phyloP scores from a whole-genome alignment of 1,284 basidiomycete species.

The Fistulinella cinereoalba region DNA sequence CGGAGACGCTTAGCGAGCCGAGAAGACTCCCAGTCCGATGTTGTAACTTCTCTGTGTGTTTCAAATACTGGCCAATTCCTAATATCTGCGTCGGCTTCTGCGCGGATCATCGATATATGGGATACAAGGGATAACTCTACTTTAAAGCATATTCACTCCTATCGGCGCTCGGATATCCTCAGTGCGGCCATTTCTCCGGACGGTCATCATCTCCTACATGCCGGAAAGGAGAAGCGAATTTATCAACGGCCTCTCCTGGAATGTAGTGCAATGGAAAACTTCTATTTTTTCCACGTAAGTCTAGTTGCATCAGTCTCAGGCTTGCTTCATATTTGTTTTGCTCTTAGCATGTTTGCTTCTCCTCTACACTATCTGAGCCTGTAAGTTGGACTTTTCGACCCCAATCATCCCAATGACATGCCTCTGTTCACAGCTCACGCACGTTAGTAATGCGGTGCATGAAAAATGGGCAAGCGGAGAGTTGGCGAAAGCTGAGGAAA shows the following conservation, averaged over 20 bases:
- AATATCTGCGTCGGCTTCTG: constrained; percentile 3
- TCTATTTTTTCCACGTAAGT: background rate
- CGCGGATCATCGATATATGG: constrained; percentile 14
- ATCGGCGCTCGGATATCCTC: background rate
- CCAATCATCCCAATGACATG: background rate
- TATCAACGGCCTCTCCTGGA: background rate
- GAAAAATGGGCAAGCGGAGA: background rate
- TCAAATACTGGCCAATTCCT: constrained; percentile 8
- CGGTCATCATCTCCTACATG: background rate
- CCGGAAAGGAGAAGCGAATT: background rate
- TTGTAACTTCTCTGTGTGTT: constrained; percentile 4
- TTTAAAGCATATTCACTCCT: background rate
- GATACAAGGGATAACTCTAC: background rate
- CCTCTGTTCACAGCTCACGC: constrained; percentile 5
- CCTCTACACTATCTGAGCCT: background rate
- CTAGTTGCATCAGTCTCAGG: background rate
- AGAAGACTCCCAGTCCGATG: background rate
- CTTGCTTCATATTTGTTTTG: background rate
- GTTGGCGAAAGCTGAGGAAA: background rate
- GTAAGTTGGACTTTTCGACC: background rate
- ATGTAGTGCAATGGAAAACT: background rate
- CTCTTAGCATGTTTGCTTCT: background rate
- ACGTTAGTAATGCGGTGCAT: background rate
- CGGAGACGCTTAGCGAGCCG: background rate
- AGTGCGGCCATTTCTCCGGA: constrained; percentile 2